These are phyloP conservation scores for Gastrodia elata DNA, from an alignment of 106 monocot genomes.

Conservation along the genomic window DNA sequence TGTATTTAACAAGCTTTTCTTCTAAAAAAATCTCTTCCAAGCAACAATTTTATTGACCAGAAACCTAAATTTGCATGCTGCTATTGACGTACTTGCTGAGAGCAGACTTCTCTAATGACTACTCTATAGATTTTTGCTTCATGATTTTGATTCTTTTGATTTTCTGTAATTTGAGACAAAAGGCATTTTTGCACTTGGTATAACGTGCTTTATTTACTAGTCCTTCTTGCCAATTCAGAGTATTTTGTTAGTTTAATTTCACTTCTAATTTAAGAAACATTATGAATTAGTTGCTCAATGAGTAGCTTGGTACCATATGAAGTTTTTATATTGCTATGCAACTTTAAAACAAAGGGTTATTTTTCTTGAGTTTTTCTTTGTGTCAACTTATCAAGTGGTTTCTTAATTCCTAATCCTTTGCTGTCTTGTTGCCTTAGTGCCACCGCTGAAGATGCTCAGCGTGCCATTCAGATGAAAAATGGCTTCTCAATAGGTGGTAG, in stretches of 20 bases:
- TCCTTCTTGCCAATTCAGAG: not conserved
- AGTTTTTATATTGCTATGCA: not conserved
- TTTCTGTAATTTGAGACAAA: not conserved
- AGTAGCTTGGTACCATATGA: not conserved
- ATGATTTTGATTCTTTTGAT: not conserved
- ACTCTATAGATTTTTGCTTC: not conserved
- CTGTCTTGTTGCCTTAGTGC: slow-evolving; percentile 36
- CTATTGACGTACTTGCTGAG: not conserved
- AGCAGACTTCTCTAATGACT: not conserved
- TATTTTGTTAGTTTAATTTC: not conserved
- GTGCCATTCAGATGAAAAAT: slow-evolving; percentile 79
- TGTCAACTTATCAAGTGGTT: not conserved
- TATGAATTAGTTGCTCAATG: not conserved
- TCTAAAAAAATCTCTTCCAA: not conserved
- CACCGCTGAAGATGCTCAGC: slow-evolving; percentile 61
- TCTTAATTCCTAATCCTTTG: not conserved
- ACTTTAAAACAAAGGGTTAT: not conserved
- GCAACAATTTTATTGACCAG: not conserved
- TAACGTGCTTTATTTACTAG: not conserved
- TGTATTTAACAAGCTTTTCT: not conserved
- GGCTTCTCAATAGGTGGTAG: slow-evolving; percentile 53
- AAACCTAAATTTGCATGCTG: not conserved
- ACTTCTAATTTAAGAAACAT: not conserved
- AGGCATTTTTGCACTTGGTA: not conserved
- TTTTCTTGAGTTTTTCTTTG: not conserved